Conservation (phyloP, 148 eudicot genomes). For the Drosera capensis region DNA sequence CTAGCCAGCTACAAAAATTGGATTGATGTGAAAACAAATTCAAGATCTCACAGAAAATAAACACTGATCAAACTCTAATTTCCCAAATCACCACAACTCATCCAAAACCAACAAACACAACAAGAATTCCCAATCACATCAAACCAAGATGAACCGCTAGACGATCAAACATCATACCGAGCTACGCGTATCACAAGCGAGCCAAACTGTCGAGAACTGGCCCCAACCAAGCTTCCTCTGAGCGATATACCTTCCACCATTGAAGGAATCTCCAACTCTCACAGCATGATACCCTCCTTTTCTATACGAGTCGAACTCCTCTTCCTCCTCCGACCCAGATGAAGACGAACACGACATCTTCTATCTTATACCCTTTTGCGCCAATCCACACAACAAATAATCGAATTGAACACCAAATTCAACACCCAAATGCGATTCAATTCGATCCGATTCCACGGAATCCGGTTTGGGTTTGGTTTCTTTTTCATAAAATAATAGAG, state of each 20-base stretch:
- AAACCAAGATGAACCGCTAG: neutral
- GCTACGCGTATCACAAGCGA: conserved; percentile 51
- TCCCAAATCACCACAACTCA: neutral
- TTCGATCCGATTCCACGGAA: no score
- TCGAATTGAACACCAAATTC: no score
- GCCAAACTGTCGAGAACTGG: conserved; percentile 85
- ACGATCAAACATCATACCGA: conserved; percentile 26
- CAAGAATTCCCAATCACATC: neutral
- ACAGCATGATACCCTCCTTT: conserved; percentile 87
- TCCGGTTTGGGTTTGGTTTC: no score
- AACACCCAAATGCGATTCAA: no score
- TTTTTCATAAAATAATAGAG: no score
- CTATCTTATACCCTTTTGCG: neutral
- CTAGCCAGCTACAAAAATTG: no score
- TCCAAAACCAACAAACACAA: neutral
- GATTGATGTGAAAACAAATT: no score
- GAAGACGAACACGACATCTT: conserved; percentile 61
- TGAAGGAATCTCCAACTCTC: conserved; percentile 57
- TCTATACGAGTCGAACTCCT: conserved; percentile 55
- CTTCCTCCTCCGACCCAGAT: conserved; percentile 67
- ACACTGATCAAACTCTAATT: no score
- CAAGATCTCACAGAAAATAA: no score
- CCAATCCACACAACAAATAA: no score
- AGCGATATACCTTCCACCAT: conserved; percentile 59
- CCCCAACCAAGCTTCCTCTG: conserved; percentile 91